These are phyloP conservation scores for Solanum lycopersicoides DNA, from an alignment of 257 asterid species.

Conservation along the genomic window DNA sequence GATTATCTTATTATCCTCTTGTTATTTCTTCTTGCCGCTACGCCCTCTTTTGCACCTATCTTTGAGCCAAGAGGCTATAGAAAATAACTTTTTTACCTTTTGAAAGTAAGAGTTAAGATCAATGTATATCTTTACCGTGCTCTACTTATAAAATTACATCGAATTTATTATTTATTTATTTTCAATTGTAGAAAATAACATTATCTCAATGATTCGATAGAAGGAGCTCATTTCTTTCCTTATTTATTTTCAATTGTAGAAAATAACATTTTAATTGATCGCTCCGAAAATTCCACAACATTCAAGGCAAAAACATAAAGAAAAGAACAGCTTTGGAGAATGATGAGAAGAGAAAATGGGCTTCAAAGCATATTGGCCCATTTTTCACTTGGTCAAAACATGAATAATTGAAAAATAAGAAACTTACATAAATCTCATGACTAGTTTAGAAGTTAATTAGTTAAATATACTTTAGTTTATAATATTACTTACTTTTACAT, in stretches of 20 bases:
- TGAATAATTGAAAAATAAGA: background rate
- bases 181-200: background rate
- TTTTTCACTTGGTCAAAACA: background rate
- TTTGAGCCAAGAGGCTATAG: background rate
- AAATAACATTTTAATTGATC: background rate
- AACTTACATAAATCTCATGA: no score
- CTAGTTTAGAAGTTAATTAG: background rate
- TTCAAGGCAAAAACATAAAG: background rate
- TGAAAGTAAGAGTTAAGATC: background rate
- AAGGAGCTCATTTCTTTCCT: background rate
- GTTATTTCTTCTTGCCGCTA: background rate
- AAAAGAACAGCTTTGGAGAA: background rate
- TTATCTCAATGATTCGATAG: background rate
- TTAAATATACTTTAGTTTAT: no score
- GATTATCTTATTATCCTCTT: no score
- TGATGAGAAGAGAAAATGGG: background rate
- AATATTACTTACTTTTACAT: no score
- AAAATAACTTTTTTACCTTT: background rate
- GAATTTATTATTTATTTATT: background rate
- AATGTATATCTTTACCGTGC: rapidly evolving
- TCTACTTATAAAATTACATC: background rate
- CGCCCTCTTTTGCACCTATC: background rate
- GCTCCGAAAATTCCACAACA: background rate
- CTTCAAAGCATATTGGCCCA: background rate
- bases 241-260: no score